Evolutionary conservation across 2,329 filamentous ascomycete genomes (phyloP), one percentile per base, ranked within the genome.

Genomic region (Claviceps sorghi): DNA sequence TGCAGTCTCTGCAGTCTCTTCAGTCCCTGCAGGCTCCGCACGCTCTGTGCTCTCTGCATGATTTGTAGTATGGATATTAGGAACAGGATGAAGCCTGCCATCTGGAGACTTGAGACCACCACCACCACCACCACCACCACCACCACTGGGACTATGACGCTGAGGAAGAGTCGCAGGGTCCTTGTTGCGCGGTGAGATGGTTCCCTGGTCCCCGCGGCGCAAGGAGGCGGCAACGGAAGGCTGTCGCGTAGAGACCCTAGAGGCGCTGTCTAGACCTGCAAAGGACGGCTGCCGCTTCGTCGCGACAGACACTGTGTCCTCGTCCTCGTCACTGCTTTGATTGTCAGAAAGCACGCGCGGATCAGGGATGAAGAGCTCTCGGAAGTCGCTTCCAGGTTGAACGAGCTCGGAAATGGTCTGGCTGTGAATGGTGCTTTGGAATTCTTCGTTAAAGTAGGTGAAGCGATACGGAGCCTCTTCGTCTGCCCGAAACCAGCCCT

Each of bases 361-460:
- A 56, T 97, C 88, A 1, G 93, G 93, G 22, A 95, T 79, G 64
- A 98, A 98, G 0, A 98, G 77, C 60, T 95, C 87, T 54, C 77
- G 78, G 65, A 98, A 98, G 44, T 79, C 86, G 55, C 83, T 79
- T 6, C 88, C 93, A 0, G 87, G 83, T 59, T 95, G 89, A 9
- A 94, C 78, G 21, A 98, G 77, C 65, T 96, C 93, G 2, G 89
- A 95, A 53, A 98, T 95, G 0, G 86, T 93, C 67, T 95, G 88
- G 55, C 89, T 93, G 67, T 98, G 93, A 56, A 98, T 94, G 0
- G 93, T 98, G 66, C 87, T 94, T 61, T 88, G 85, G 52, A 97
- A 88, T 57, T 95, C 88, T 64, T 97, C 93, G 66, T 97, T 97
- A 75, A 98, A 98, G 67, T 98, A 98, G 0, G 93, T 97, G 66